These are phyloP conservation scores for Asterella californica DNA, from an alignment of 225 moss, liverwort and hornwort species.

Conservation along the genomic window DNA sequence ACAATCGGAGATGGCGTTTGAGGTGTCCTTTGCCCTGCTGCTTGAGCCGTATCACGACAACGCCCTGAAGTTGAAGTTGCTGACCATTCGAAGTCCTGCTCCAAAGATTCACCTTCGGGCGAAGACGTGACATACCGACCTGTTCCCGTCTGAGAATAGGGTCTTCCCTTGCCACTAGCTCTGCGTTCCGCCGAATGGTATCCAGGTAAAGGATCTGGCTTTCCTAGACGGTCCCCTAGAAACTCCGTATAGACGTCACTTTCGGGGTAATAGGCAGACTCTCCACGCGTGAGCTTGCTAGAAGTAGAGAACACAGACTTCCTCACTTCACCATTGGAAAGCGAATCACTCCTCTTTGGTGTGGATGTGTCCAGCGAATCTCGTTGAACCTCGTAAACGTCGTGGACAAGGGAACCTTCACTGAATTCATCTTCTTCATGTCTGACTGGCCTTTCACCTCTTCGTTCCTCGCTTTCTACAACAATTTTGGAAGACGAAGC, in stretches of 20 bases:
- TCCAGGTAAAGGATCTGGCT: slow-evolving; percentile 43
- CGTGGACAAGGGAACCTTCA: slow-evolving; percentile 58
- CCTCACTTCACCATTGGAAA: slow-evolving; percentile 10
- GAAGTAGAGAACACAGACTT: slow-evolving; percentile 14
- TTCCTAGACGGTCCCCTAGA: slow-evolving; percentile 48
- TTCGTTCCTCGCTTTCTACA: neutral
- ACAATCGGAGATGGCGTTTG: slow-evolving; percentile 8
- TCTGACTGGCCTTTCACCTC: slow-evolving; percentile 8
- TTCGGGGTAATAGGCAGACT: slow-evolving; percentile 28
- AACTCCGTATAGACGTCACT: slow-evolving; percentile 18
- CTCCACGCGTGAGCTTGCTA: slow-evolving; percentile 20
- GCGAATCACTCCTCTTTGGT: neutral
- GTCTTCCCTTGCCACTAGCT: slow-evolving; percentile 7
- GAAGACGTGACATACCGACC: neutral
- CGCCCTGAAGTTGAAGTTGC: slow-evolving; percentile 1
- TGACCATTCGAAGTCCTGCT: slow-evolving; percentile 22
- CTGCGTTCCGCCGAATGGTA: slow-evolving; percentile 3
- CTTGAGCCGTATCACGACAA: slow-evolving; percentile 9
- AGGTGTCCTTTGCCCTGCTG: slow-evolving; percentile 36
- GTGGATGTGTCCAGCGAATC: slow-evolving; percentile 17
- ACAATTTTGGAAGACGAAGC: neutral
- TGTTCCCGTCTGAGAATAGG: neutral
- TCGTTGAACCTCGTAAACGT: slow-evolving; percentile 71
- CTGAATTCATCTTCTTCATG: slow-evolving; percentile 30
- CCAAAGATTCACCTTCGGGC: slow-evolving; percentile 12